A percentile compares a stretch with the other conserved stretches of the same genome.
Evolutionary conservation across 768 basidiomycete genomes (phyloP).

Genomic region (Termitomyces sp.): DNA sequence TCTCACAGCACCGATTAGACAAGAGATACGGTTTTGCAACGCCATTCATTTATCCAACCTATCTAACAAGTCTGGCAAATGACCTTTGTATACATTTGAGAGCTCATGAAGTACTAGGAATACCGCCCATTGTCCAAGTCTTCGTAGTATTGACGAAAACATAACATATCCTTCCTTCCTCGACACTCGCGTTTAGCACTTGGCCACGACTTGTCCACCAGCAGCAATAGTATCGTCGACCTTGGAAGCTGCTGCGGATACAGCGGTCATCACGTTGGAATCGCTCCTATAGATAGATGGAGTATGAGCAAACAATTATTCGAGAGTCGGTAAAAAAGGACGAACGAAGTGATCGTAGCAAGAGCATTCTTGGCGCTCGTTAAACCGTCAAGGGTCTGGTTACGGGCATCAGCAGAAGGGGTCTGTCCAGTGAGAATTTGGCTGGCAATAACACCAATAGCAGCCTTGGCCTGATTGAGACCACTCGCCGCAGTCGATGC

Average conservation of each 20-base stretch:
- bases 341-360: conserved; percentile 20
- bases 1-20: no score
- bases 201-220: conserved; percentile 18
- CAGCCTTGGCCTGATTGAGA: conserved; percentile 20
- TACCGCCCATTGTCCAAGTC: neutral
- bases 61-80: neutral
- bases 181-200: conserved; percentile 10
- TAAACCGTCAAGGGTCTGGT: conserved; percentile 19
- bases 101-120: neutral
- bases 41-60: neutral
- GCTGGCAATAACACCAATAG: conserved; percentile 20
- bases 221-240: conserved; percentile 20
- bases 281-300: conserved; percentile 13
- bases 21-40: no score
- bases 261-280: conserved; percentile 17
- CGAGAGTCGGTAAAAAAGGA: neutral
- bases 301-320: neutral
- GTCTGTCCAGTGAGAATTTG: conserved; percentile 16
- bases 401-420: conserved; percentile 21
- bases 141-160: neutral
- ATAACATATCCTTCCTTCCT: neutral
- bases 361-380: conserved; percentile 19
- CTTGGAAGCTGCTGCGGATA: conserved; percentile 14
- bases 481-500: conserved; percentile 18
- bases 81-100: neutral